Evolutionary conservation across 768 basidiomycete genomes (phyloP).

Genomic region (Tulasnella sp.): DNA sequence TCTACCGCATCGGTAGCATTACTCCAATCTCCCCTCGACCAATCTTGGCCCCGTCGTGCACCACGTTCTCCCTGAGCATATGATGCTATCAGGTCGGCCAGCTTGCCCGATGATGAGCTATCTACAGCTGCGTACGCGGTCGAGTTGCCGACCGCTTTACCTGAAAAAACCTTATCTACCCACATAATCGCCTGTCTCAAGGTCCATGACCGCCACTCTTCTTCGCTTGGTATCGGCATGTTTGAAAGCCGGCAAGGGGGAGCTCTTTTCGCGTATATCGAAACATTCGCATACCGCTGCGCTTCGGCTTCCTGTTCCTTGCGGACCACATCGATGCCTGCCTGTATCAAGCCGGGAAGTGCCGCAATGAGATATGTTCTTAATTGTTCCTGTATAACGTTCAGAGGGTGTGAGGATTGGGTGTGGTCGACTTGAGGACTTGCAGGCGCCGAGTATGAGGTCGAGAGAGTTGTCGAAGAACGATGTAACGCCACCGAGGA

Average conservation of each 20-base stretch:
- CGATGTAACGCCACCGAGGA: background rate
- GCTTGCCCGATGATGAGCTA: conserved; percentile 23
- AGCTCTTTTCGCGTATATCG: conserved; percentile 26
- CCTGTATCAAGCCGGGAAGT: conserved; percentile 21
- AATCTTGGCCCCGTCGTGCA: conserved; percentile 67
- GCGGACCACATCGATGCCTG: conserved; percentile 22
- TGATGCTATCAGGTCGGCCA: conserved; percentile 30
- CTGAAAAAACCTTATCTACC: conserved; percentile 26
- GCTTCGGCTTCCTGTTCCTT: conserved; percentile 26
- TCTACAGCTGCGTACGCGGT: background rate
- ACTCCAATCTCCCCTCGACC: conserved; percentile 46
- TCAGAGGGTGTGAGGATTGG: conserved; percentile 8
- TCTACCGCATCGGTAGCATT: conserved; percentile 28
- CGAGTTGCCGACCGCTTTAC: conserved; percentile 10
- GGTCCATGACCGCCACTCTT: conserved; percentile 29
- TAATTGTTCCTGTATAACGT: conserved; percentile 27
- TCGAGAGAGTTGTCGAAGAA: background rate
- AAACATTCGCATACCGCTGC: conserved; percentile 13
- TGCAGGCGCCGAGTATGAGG: background rate
- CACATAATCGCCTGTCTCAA: conserved; percentile 30
- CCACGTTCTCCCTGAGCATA: conserved; percentile 40
- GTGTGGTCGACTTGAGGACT: background rate
- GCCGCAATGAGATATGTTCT: conserved; percentile 19
- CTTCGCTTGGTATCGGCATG: conserved; percentile 26
- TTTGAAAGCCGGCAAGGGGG: conserved; percentile 3